phyloP scores from a whole-genome alignment of 495 filamentous ascomycete species.

The Tuber aestivum region DNA sequence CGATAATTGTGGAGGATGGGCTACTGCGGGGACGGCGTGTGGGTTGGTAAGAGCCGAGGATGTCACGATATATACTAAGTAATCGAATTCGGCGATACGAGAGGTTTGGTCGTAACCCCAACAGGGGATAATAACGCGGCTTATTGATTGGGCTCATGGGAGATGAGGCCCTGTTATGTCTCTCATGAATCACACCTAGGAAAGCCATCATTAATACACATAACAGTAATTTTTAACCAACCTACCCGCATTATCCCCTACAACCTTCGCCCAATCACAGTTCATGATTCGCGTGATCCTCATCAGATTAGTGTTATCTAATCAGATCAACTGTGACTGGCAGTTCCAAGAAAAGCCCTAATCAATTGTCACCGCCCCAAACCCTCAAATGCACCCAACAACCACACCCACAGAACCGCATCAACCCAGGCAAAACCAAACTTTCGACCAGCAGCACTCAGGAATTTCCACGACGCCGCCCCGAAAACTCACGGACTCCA shows the following conservation, averaged over 20 bases:
- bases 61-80: constrained; percentile 47
- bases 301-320: neutral
- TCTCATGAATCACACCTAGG: neutral
- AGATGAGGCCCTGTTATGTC: neutral
- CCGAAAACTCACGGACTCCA: neutral
- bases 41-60: constrained; percentile 66
- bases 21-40: constrained; percentile 56
- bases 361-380: neutral
- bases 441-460: neutral
- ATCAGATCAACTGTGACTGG: neutral
- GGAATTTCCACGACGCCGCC: neutral
- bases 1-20: constrained; percentile 57
- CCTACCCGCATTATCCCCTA: neutral
- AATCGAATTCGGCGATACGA: neutral
- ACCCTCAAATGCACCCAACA: constrained; percentile 2
- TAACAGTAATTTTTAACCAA: neutral
- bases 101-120: neutral
- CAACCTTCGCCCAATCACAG: neutral
- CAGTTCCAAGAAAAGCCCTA: neutral
- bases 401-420: neutral
- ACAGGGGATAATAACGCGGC: neutral
- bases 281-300: neutral
- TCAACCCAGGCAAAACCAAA: neutral
- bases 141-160: neutral
- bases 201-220: neutral